A percentile compares a stretch with the other conserved stretches of the same genome.
phyloP scores from a whole-genome alignment of 2,329 filamentous ascomycete genomes.

The Dothideomycetidae sp. region DNA sequence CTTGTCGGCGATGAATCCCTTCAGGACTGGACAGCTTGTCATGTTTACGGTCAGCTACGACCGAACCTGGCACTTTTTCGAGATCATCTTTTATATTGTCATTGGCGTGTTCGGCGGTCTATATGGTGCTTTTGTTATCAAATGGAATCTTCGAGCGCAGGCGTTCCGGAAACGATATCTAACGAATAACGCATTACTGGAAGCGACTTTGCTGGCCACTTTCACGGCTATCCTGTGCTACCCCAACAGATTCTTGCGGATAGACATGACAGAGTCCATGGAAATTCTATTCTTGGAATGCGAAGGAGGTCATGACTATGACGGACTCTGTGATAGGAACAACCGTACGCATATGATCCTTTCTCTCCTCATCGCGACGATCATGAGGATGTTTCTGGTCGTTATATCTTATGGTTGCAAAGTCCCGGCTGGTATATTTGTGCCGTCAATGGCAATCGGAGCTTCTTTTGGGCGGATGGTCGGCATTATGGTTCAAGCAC shows the following conservation, averaged over 20 bases:
- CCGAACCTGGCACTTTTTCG: slow-evolving; percentile 95
- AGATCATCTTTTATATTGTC: slow-evolving; percentile 80
- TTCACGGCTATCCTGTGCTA: slow-evolving; percentile 88
- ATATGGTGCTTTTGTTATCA: slow-evolving; percentile 93
- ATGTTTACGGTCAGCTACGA: slow-evolving; percentile 99
- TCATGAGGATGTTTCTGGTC: slow-evolving; percentile 69
- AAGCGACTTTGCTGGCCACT: slow-evolving; percentile 70
- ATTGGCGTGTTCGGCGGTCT: slow-evolving; percentile 87
- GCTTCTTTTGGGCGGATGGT: slow-evolving; percentile 86
- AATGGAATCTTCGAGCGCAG: slow-evolving; percentile 86
- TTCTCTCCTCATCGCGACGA: slow-evolving; percentile 64
- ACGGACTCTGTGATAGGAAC: slow-evolving; percentile 71
- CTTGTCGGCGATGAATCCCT: slow-evolving; percentile 91
- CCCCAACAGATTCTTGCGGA: slow-evolving; percentile 84
- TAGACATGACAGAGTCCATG: slow-evolving; percentile 99
- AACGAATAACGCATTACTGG: slow-evolving; percentile 65
- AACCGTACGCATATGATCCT: slow-evolving; percentile 66
- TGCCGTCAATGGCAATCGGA: slow-evolving; percentile 94
- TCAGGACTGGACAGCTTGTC: slow-evolving; percentile 90
- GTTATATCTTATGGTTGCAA: slow-evolving; percentile 97
- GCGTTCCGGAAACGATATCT: slow-evolving; percentile 91
- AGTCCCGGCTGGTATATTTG: slow-evolving; percentile 93
- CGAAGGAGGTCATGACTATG: slow-evolving; percentile 74
- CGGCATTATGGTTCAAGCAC: slow-evolving; percentile 83
- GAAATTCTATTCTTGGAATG: slow-evolving; percentile 93